Conservation (phyloP, 768 basidiomycete genomes). For the Ephemerocybe angulata region DNA sequence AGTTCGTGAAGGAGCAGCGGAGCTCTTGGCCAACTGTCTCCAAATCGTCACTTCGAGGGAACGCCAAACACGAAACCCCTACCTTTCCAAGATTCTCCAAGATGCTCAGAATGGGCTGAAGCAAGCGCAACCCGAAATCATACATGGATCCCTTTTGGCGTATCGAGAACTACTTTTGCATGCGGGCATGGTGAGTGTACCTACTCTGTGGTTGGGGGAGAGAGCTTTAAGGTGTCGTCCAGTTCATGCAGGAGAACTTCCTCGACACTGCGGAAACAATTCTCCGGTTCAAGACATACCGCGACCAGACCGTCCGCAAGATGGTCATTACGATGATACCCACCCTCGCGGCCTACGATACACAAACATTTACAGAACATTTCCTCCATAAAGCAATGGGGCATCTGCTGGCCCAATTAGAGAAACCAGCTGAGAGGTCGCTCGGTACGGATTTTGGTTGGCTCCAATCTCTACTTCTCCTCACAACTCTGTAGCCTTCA, state of each 20-base stretch:
- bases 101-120: conserved; percentile 85
- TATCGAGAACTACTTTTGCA: conserved; percentile 88
- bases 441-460: conserved; percentile 53
- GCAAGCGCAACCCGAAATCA: conserved; percentile 76
- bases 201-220: background rate
- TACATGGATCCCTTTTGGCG: conserved; percentile 89
- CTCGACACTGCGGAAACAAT: conserved; percentile 87
- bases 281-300: conserved; percentile 80
- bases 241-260: conserved; percentile 90
- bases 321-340: conserved; percentile 97
- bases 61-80: conserved; percentile 59
- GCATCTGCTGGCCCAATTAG: conserved; percentile 81
- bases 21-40: conserved; percentile 88
- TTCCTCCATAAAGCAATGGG: conserved; percentile 94
- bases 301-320: conserved; percentile 84
- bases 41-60: conserved; percentile 80
- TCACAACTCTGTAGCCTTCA: conserved; percentile 61
- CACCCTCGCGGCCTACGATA: conserved; percentile 90
- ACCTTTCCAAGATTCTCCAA: conserved; percentile 77
- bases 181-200: conserved; percentile 81
- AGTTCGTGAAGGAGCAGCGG: conserved; percentile 90
- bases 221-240: background rate
- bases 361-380: conserved; percentile 85
- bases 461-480: background rate
- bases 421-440: conserved; percentile 84